phyloP scores from a whole-genome alignment of 2,329 filamentous ascomycete genomes.

The Tolypocladium album region DNA sequence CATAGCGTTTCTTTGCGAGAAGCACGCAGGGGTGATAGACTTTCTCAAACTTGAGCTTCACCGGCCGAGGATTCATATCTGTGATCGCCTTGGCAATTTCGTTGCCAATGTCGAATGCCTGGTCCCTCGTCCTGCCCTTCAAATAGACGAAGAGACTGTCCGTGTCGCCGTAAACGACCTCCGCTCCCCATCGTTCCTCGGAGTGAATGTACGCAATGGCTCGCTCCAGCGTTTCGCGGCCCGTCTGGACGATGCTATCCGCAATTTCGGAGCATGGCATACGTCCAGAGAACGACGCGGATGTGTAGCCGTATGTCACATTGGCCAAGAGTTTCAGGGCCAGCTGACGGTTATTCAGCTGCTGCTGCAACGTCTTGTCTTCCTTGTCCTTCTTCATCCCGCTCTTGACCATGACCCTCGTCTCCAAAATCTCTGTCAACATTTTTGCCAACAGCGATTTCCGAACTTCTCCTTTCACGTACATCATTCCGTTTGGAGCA shows the following conservation, averaged over 20 bases:
- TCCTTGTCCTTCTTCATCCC: slow-evolving; percentile 93
- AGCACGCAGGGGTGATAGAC: slow-evolving; percentile 94
- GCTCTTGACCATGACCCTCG: slow-evolving; percentile 92
- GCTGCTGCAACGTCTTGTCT: slow-evolving; percentile 72
- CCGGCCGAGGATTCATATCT: slow-evolving; percentile 75
- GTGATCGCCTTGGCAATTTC: slow-evolving; percentile 87
- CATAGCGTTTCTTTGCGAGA: slow-evolving; percentile 94
- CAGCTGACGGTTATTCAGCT: slow-evolving; percentile 87
- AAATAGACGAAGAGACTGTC: slow-evolving; percentile 90
- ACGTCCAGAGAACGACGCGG: slow-evolving; percentile 87
- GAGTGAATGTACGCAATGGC: slow-evolving; percentile 90
- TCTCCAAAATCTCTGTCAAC: slow-evolving; percentile 91
- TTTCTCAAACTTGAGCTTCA: slow-evolving; percentile 98
- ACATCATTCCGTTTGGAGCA: slow-evolving; percentile 94
- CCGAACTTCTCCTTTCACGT: slow-evolving; percentile 71
- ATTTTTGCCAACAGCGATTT: slow-evolving; percentile 92
- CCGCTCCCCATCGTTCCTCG: slow-evolving; percentile 76
- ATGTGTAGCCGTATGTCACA: slow-evolving; percentile 96
- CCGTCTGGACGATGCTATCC: slow-evolving; percentile 95
- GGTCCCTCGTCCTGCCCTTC: slow-evolving; percentile 72
- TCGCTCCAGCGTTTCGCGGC: slow-evolving; percentile 85
- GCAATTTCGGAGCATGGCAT: slow-evolving; percentile 99
- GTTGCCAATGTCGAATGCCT: slow-evolving; percentile 86
- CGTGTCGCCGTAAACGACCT: slow-evolving; percentile 96
- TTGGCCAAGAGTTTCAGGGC: slow-evolving; percentile 96